These are phyloP conservation scores for Microcos paniculata DNA, from an alignment of 345 rosid genomes.

Conservation along the genomic window DNA sequence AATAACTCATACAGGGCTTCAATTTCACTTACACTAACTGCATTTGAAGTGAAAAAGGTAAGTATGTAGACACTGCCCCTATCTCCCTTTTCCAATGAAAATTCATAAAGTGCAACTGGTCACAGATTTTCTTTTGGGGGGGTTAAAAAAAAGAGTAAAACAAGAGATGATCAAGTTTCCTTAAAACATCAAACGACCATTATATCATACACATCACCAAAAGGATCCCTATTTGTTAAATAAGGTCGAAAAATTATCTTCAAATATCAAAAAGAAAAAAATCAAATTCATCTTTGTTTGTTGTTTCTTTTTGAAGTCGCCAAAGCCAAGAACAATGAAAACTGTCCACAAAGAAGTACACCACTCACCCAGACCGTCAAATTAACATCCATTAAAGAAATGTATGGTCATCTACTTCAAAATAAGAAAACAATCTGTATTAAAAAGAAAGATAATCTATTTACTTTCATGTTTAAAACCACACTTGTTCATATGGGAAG, in stretches of 20 bases:
- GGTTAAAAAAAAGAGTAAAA: too few species aligned
- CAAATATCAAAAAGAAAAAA: not conserved
- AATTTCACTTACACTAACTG: conserved; percentile 94
- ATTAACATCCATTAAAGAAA: not conserved
- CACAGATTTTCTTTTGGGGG: not conserved
- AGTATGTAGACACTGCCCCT: conserved; percentile 13
- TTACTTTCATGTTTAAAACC: not conserved
- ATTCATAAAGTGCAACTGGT: not conserved
- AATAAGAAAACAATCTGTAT: not conserved
- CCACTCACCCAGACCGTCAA: not conserved
- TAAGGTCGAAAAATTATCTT: not conserved
- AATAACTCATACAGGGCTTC: conserved; percentile 91
- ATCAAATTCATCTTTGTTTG: not conserved
- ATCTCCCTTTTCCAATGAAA: conserved; percentile 2
- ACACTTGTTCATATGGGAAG: not conserved
- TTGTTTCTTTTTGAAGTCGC: not conserved
- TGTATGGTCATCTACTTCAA: not conserved
- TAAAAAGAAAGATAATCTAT: not conserved
- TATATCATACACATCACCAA: not conserved
- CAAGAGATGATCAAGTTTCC: not conserved
- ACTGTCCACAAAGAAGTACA: not conserved
- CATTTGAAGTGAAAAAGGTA: conserved; percentile 17
- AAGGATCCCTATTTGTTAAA: not conserved
- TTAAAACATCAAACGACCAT: not conserved
- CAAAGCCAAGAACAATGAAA: not conserved